phyloP scores from a whole-genome alignment of 2,329 filamentous ascomycete genomes.

The Blastomyces emzantsi region DNA sequence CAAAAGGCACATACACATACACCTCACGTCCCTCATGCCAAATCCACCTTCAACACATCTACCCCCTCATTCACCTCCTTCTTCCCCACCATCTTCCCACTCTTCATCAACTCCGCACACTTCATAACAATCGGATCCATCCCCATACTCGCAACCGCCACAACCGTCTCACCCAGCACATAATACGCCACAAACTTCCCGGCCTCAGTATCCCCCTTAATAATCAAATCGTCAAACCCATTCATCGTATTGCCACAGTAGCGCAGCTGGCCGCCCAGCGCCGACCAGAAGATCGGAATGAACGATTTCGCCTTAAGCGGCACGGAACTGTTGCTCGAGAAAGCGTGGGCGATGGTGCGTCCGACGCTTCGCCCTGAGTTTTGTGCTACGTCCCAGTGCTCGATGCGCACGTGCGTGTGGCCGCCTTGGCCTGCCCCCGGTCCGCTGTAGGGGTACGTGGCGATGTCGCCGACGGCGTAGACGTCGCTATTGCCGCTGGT shows the following conservation, averaged over 20 bases:
- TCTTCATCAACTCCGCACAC: conserved; percentile 73
- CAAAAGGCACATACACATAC: not conserved
- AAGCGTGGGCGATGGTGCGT: conserved; percentile 60
- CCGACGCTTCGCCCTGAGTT: conserved; percentile 79
- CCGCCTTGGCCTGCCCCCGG: conserved; percentile 58
- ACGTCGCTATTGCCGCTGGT: conserved; percentile 47
- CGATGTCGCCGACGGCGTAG: conserved; percentile 91
- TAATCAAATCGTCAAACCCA: conserved; percentile 77
- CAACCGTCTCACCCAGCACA: conserved; percentile 71
- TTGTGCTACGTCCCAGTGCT: conserved; percentile 98
- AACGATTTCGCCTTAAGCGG: conserved; percentile 57
- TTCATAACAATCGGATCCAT: conserved; percentile 81
- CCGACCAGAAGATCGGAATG: conserved; percentile 96
- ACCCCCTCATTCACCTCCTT: conserved; percentile 54
- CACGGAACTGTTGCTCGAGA: conserved; percentile 12
- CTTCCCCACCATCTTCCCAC: conserved; percentile 75
- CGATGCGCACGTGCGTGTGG: conserved; percentile 67
- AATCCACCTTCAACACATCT: conserved; percentile 29
- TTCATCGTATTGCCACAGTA: conserved; percentile 83
- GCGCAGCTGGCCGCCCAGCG: conserved; percentile 75
- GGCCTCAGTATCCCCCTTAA: conserved; percentile 67
- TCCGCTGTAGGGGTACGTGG: conserved; percentile 87
- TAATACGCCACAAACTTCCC: conserved; percentile 87
- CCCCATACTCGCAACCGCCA: conserved; percentile 86
- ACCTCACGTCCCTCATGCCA: conserved; percentile 7